A percentile compares a stretch with the other conserved stretches of the same genome.
Conservation (phyloP, 345 rosid genomes). For the Eucalyptus cloeziana region DNA sequence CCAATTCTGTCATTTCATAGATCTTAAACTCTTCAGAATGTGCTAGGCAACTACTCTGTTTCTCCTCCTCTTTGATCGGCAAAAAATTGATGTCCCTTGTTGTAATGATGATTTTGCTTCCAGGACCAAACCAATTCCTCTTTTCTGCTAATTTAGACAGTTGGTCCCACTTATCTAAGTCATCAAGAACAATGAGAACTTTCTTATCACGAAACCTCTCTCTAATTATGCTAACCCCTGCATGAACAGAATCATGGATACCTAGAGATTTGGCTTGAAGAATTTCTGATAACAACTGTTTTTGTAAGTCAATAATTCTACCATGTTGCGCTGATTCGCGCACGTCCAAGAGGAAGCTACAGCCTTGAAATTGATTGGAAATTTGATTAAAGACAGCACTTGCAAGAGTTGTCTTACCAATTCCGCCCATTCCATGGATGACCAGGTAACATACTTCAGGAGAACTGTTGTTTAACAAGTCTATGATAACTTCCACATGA, state of each 20-base stretch:
- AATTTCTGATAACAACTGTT: neutral
- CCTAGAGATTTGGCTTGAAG: neutral
- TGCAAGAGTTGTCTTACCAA: neutral
- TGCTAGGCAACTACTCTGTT: neutral
- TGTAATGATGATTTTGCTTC: neutral
- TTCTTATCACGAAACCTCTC: neutral
- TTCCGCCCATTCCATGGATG: neutral
- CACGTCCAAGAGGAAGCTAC: neutral
- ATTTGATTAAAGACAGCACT: neutral
- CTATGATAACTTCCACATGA: neutral
- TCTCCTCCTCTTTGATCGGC: neutral
- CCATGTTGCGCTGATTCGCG: neutral
- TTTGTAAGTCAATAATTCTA: neutral
- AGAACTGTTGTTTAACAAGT: neutral
- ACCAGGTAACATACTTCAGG: neutral
- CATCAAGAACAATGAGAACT: neutral
- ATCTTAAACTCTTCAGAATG: neutral
- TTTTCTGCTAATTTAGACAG: neutral
- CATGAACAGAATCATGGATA: neutral
- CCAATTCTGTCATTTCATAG: neutral
- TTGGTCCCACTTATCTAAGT: neutral
- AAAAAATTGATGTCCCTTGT: neutral
- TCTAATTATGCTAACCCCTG: rapidly evolving
- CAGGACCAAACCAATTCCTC: neutral
- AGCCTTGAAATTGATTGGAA: neutral